These are phyloP conservation scores for Exophiala viscosa DNA, from an alignment of 2,329 filamentous ascomycete genomes.

Conservation along the genomic window DNA sequence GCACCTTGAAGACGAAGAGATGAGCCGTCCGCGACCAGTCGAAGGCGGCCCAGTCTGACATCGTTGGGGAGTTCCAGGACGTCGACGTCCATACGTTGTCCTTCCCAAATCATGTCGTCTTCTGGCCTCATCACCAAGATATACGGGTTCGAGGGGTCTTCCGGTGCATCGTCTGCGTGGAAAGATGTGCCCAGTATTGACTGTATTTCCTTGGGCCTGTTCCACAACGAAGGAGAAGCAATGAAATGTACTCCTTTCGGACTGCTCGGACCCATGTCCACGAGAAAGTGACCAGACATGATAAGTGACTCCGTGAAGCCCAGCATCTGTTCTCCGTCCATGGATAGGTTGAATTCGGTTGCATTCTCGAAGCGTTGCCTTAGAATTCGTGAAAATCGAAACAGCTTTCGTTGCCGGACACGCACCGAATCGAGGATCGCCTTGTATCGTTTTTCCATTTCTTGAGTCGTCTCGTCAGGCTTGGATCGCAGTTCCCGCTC, in stretches of 20 bases:
- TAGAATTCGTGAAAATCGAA: conserved; percentile 86
- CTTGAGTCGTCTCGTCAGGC: conserved; percentile 74
- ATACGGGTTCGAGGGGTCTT: conserved; percentile 77
- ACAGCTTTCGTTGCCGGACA: conserved; percentile 91
- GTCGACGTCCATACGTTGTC: conserved; percentile 66
- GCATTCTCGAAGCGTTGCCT: conserved; percentile 95
- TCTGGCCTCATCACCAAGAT: conserved; percentile 82
- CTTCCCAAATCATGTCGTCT: conserved; percentile 73
- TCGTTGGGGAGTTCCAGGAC: conserved; percentile 77
- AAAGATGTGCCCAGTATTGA: conserved; percentile 78
- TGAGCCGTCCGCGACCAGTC: conserved; percentile 84
- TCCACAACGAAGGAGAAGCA: conserved; percentile 73
- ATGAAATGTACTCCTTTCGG: conserved; percentile 77
- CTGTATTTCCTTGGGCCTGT: conserved; percentile 76
- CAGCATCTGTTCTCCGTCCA: conserved; percentile 64
- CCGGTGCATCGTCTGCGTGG: conserved; percentile 63
- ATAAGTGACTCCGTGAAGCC: conserved; percentile 78
- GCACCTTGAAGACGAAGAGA: conserved; percentile 73
- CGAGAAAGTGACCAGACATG: conserved; percentile 79
- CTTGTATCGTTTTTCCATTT: conserved; percentile 98
- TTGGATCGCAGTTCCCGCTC: conserved; percentile 84
- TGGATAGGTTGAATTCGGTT: conserved; percentile 86
- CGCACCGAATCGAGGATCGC: conserved; percentile 92
- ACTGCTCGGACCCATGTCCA: conserved; percentile 63
- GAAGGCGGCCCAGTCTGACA: conserved; percentile 78